phyloP scores from a whole-genome alignment of 2,329 filamentous ascomycete genomes.

The Penicillium brevicompactum region DNA sequence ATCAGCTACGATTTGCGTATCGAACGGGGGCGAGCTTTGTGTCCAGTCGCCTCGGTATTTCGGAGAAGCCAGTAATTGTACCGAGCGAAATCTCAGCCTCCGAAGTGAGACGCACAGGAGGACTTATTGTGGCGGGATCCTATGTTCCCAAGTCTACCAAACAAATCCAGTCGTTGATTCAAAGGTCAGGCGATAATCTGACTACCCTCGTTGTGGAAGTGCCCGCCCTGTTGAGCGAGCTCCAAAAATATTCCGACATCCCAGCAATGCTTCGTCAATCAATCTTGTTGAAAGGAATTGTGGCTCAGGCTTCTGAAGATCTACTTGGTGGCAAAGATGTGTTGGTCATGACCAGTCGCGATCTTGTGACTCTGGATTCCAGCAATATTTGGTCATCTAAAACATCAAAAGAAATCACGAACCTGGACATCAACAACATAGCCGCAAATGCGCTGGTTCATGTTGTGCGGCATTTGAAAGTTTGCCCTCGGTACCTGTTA shows the following conservation, averaged over 20 bases:
- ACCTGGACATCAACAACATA: conserved; percentile 2
- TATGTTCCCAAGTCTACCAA: conserved; percentile 1
- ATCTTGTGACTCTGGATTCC: conserved; percentile 1
- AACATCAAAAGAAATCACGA: neutral
- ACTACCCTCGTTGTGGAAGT: neutral
- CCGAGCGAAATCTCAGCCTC: neutral
- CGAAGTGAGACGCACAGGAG: neutral
- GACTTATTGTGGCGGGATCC: neutral
- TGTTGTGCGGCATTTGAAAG: neutral
- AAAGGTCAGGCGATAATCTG: neutral
- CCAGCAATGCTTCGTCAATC: neutral
- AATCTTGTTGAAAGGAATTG: neutral
- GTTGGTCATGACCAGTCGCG: conserved; percentile 2
- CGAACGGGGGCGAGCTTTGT: neutral
- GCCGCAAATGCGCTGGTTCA: neutral
- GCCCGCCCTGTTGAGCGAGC: neutral
- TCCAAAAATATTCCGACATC: neutral
- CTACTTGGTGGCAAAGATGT: neutral
- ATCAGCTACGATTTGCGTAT: neutral
- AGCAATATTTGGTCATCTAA: neutral
- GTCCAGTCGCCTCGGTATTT: neutral
- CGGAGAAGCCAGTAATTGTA: neutral
- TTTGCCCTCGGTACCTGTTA: neutral
- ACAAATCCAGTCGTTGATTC: neutral
- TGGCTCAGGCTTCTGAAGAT: neutral